Evolutionary conservation across 495 filamentous ascomycete genomes (phyloP).

Genomic region (Sordaria brevicollis): DNA sequence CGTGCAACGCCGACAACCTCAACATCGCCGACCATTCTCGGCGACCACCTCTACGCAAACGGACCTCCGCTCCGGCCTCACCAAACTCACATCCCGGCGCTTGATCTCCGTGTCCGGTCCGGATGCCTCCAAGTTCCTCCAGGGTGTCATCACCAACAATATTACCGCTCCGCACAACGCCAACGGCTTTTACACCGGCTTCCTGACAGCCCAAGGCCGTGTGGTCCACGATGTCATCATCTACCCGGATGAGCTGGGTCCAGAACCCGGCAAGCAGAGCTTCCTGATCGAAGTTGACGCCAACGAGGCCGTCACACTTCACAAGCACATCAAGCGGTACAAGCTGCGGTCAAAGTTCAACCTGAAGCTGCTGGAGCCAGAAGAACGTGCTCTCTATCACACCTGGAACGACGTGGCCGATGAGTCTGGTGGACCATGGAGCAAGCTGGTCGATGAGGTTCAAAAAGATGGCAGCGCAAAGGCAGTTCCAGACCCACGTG

Average conservation of each 20-base stretch:
- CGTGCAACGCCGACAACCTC: background rate
- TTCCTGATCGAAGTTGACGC: conserved; percentile 81
- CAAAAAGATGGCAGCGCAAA: background rate
- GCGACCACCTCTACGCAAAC: conserved; percentile 8
- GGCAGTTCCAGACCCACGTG: conserved; percentile 48
- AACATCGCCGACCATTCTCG: conserved; percentile 7
- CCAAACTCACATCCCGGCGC: conserved; percentile 55
- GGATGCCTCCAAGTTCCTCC: conserved; percentile 75
- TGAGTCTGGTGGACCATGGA: background rate
- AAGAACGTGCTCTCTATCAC: conserved; percentile 55
- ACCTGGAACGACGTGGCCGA: conserved; percentile 39
- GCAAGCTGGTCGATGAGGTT: background rate
- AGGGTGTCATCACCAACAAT: conserved; percentile 75
- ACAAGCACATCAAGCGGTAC: conserved; percentile 67
- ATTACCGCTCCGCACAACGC: conserved; percentile 30
- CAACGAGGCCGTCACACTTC: conserved; percentile 45
- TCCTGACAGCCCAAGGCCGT: conserved; percentile 76
- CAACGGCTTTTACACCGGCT: conserved; percentile 60
- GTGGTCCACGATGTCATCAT: conserved; percentile 85
- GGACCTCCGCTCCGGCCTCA: conserved; percentile 35
- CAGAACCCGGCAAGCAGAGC: conserved; percentile 32
- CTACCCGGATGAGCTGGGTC: conserved; percentile 47
- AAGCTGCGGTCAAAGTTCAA: conserved; percentile 72
- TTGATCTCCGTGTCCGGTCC: conserved; percentile 68
- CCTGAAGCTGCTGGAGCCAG: conserved; percentile 51